Base-by-base conservation (phyloP, 768 basidiomycete genomes). In the Boletus barrowsii region DNA sequence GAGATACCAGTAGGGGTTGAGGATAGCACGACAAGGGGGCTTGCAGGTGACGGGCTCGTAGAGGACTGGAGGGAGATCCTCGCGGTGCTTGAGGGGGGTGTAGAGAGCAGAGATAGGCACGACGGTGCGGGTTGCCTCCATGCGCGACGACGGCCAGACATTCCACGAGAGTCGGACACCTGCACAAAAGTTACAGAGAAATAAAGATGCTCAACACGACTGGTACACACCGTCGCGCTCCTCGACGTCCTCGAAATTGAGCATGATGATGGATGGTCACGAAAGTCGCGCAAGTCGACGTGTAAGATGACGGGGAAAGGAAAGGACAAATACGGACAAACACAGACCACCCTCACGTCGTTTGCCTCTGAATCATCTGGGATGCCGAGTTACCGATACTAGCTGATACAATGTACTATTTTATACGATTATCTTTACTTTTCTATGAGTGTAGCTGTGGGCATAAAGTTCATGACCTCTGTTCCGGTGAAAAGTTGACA, bases 21-120 rank as follows among this genome's bases (percentile, higher is more conserved):
- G 80, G 63, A 99, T 92, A 32, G 95, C 97, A 58, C 96, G 88
- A 79, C 97, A 99, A 2, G 93, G 89, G 20, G 93, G 88, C 75
- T 98, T 99, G 79, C 97, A 99, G 8, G 96, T 95, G 37, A 99
- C 95, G 13, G 97, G 97, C 68, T 98, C 97, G 68, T 99, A 99
- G 55, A 98, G 76, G 39, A 99, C 94, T 1, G 94, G 93, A 0
- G 95, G 94, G 0, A 99, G 81, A 67, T 98, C 96, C 62, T 94
- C 92, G 54, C 95, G 81, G 54, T 88, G 80, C 74, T 97, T 99
- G 62, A 98, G 78, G 17, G 97, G 97, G 3, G 92, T 93, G 74
- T 99, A 99, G 9, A 99, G 80, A 10, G 97, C 93, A n/a, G 96
- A 88, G 65, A 99, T 97, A 55, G 97, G 97, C 8, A 98, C 96